These are phyloP conservation scores for Cyclospora cayetanensis DNA, from an alignment of 169 alveolate species.

Conservation along the genomic window DNA sequence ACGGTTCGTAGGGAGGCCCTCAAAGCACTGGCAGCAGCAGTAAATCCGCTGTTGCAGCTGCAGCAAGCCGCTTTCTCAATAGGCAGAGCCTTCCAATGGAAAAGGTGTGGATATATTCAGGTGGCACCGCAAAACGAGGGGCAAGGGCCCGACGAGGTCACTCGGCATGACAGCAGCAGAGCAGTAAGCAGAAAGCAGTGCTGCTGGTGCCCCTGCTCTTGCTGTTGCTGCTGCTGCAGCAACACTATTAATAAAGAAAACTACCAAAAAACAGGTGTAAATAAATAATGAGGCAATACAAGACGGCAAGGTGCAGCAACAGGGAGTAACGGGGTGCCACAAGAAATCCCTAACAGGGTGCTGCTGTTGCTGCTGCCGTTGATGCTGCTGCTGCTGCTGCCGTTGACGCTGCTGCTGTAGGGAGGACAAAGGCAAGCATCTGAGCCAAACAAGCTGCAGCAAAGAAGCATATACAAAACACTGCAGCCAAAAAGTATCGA, in stretches of 20 bases:
- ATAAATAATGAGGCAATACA: background rate
- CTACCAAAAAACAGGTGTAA: background rate
- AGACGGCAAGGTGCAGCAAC: background rate
- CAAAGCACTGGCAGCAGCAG: background rate
- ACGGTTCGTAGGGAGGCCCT: background rate
- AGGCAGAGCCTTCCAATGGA: too few species aligned
- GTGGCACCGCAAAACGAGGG: background rate
- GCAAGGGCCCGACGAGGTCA: background rate
- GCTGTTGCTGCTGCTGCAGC: constrained; percentile 4
- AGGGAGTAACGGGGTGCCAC: background rate
- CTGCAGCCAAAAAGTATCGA: background rate
- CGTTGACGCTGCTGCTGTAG: background rate
- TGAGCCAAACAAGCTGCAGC: background rate
- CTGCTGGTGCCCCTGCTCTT: background rate
- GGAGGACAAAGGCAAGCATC: background rate
- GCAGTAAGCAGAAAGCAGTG: background rate
- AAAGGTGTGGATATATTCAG: too few species aligned
- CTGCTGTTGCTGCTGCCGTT: background rate
- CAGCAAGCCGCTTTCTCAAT: background rate
- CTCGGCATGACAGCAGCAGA: background rate
- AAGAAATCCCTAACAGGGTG: background rate
- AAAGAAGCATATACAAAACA: background rate
- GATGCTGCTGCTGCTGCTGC: background rate
- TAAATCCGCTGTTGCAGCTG: background rate
- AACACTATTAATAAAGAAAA: too few species aligned